Evolutionary conservation across 1,284 basidiomycete genomes (phyloP), one percentile per base, ranked within the genome.

Genomic region (Fomitopsis betulina): DNA sequence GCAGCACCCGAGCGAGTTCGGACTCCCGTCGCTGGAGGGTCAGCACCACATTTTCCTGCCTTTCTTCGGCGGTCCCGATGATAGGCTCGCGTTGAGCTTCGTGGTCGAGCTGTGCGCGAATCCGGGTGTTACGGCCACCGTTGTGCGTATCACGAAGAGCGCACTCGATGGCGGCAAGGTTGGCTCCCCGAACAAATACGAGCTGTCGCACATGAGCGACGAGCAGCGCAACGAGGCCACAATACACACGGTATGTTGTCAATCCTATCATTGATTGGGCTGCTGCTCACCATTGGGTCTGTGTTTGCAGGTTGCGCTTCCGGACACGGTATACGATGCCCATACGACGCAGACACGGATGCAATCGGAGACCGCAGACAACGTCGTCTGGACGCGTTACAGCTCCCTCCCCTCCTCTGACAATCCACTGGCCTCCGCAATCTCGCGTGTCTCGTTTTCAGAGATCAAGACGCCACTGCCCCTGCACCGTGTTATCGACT

Each of bases 41-140:
- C 60, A 62, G 27, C 76, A 83, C 63, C 83, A 85, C 63, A 69
- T 89, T 56, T 79, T 86, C 68, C 68, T 89, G 37, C 84, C 84
- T 9, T 90, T 90, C 78, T 84, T 87, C 65, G 87, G 87, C 40
- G 88, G 87, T 0, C 81, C 85, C 0, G 87, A 91, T 66, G 87
- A 89, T 62, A 75, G 84, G 3, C 77, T 83, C 19, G 84, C 83
- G 2, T 74, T 89, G 30, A 75, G 79, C 53, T 77, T 87, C 58
- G 79, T 83, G n/a, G 75, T 83, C 13, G 85, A 87, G 71, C 73
- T 87, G 33, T 85, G 83, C 62, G 63, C 73, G 27, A 78, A 83
- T 64, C 70, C 75, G 25, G 69, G 71, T 55, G 78, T 85, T 40
- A 76, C 73, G 17, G 83, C 80, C 10, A 84, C 80, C 5, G 81